Conservation (phyloP, 202 grass and related monocot species). For the Zoysia matrella region DNA sequence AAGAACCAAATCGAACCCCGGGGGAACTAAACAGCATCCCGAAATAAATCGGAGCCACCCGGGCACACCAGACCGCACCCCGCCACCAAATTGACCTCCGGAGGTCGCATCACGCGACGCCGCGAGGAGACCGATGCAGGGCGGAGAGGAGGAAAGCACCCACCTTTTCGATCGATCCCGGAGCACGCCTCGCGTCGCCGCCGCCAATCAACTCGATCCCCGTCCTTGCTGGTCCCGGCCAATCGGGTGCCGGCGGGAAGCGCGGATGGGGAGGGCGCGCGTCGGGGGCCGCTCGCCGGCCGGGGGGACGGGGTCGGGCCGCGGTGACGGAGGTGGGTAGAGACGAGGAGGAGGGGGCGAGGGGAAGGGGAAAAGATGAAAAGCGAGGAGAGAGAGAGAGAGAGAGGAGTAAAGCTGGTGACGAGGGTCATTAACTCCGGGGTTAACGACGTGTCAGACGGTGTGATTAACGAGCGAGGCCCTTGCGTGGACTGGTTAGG, state of each 20-base stretch:
- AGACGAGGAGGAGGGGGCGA: not conserved
- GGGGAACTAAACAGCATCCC: too few relatives aligned
- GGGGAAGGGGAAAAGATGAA: slow-evolving; percentile 28
- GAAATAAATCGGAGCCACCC: too few relatives aligned
- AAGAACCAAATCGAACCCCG: too few relatives aligned
- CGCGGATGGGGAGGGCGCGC: not conserved
- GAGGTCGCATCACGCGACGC: not conserved
- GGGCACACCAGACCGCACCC: too few relatives aligned
- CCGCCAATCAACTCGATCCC: slow-evolving; percentile 4
- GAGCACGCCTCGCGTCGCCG: not conserved
- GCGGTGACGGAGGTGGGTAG: slow-evolving; percentile 26
- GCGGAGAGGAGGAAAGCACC: not conserved
- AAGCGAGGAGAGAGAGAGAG: not conserved
- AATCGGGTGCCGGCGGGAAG: slow-evolving; percentile 8
- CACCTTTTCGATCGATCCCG: slow-evolving; percentile 15
- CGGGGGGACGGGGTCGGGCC: not conserved
- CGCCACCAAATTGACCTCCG: slow-evolving; percentile 12
- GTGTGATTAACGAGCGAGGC: not conserved
- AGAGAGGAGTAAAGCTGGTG: not conserved
- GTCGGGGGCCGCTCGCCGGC: not conserved
- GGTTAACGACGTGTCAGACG: not conserved
- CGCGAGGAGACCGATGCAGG: not conserved
- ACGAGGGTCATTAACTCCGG: too few relatives aligned
- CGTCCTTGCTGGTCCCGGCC: not conserved
- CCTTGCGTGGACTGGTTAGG: too few relatives aligned